Base-by-base conservation (phyloP, 768 basidiomycete genomes). In the Russula ochroleuca region DNA sequence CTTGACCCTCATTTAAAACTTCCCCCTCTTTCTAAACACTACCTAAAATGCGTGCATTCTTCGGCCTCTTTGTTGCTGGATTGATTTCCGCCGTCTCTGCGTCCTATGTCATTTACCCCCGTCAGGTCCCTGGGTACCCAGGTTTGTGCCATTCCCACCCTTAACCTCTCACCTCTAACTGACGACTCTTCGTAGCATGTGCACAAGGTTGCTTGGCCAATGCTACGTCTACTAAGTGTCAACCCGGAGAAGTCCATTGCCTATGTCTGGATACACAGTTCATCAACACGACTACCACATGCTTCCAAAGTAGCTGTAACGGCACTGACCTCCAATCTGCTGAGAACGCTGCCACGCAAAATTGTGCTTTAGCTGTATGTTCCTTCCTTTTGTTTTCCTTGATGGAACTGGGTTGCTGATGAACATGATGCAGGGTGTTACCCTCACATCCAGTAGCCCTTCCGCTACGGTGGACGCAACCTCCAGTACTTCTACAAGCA, bases 31-130 rank as follows among this genome's bases (percentile, higher is more conserved):
- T 19, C 52, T 66, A 41, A 21, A 35, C 47, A 58, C 47, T 23
- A 6, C 41, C 60, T 67, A 80, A 53, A 59, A 88, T 88, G 86
- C 85, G 80, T 72, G 81, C 82, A 78, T 73, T 80, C 63, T 47
- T 78, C 67, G 71, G 75, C 63, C 49, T 72, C 63, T 43, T 72
- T 61, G 67, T 77, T 71, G 72, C 80, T 71, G 72, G 76, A 63
- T 70, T 76, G 67, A 73, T 76, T 69, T 77, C 77, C 70, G 73
- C 78, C 68, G 68, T 70, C 41, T 70, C 65, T 54, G 49, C 68
- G 64, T 63, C 50, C 62, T 33, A 51, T 62, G 58, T 61, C 59
- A 28, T 65, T 65, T 65, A 37, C 41, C 62, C 65, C 45, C 70
- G 61, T 25, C 53, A 67, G 49, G n/a, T 23, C n/a, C 11, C 33